Evolutionary conservation across 305 asterid genomes (phyloP).

Genomic region (Nicotiana rustica): DNA sequence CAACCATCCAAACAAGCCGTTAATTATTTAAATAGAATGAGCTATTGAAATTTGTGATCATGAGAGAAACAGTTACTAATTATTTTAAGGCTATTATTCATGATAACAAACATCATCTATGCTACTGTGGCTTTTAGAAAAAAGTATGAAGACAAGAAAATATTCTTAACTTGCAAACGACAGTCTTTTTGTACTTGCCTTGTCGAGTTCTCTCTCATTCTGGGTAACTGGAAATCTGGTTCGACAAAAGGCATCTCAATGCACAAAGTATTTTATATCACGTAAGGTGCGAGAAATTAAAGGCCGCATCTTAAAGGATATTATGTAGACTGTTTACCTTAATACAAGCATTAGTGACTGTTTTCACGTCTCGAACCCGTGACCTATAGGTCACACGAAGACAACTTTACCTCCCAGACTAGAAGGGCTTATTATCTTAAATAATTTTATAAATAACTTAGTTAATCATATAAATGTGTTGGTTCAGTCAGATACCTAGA

Average conservation of each 20-base stretch:
- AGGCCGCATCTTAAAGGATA: rapidly evolving
- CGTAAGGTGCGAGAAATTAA: too few species aligned
- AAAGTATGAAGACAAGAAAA: not conserved
- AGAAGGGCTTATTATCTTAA: too few species aligned
- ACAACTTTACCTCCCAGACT: too few species aligned
- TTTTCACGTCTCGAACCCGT: too few species aligned
- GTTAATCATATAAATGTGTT: not conserved
- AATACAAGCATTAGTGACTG: too few species aligned
- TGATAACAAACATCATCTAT: not conserved
- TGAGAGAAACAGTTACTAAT: not conserved
- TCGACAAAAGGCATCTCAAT: too few species aligned
- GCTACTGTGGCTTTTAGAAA: not conserved
- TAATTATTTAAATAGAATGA: not conserved
- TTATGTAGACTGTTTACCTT: too few species aligned
- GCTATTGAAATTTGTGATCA: not conserved
- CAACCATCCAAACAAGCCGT: too few species aligned
- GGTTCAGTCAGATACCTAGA: not conserved
- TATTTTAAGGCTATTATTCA: not conserved
- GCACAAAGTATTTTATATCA: too few species aligned
- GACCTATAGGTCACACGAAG: too few species aligned
- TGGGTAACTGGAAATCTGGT: not conserved
- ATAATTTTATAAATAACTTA: too few species aligned
- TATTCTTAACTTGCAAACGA: conserved; percentile 19
- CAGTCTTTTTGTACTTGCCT: conserved; percentile 24
- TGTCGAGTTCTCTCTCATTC: conserved; percentile 2